Conservation (phyloP, 139 green algal species). For the Volvox africanus region DNA sequence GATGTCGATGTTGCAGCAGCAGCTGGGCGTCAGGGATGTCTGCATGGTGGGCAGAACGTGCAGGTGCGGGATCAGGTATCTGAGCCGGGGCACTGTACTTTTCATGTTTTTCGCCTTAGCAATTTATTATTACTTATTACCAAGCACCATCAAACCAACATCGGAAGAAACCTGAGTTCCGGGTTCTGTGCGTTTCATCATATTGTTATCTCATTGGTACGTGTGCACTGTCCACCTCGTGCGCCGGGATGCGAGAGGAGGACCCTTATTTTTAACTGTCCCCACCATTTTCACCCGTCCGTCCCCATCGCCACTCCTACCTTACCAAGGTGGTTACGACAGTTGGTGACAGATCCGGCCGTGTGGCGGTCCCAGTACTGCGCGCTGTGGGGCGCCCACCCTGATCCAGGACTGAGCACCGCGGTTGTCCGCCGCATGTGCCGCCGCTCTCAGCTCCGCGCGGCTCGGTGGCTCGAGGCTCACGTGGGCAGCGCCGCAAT, state of each 20-base stretch:
- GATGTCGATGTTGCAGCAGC: constrained; percentile 54
- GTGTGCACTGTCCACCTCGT: too few species aligned
- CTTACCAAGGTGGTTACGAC: constrained; percentile 39
- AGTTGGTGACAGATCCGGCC: constrained; percentile 4
- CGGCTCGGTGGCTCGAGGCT: constrained; percentile 60
- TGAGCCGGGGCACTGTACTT: too few species aligned
- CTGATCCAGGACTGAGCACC: neutral
- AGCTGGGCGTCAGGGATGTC: constrained; percentile 59
- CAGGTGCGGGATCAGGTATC: neutral
- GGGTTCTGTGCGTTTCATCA: too few species aligned
- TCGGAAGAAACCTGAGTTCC: too few species aligned
- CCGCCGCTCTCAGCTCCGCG: constrained; percentile 60
- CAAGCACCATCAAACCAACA: too few species aligned
- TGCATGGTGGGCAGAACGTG: constrained; percentile 53
- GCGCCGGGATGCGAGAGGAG: too few species aligned
- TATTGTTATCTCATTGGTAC: too few species aligned
- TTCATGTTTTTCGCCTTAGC: too few species aligned
- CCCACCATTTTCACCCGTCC: too few species aligned
- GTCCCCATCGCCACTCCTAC: too few species aligned
- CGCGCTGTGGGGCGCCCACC: constrained; percentile 45
- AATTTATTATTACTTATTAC: too few species aligned
- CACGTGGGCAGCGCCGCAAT: constrained; percentile 7
- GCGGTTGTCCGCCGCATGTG: constrained; percentile 62
- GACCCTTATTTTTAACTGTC: too few species aligned
- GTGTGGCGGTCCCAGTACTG: constrained; percentile 49